Evolutionary conservation across 2,329 filamentous ascomycete genomes (phyloP), one percentile per base, ranked within the genome.

Genomic region (Chaetomiaceae sp.): DNA sequence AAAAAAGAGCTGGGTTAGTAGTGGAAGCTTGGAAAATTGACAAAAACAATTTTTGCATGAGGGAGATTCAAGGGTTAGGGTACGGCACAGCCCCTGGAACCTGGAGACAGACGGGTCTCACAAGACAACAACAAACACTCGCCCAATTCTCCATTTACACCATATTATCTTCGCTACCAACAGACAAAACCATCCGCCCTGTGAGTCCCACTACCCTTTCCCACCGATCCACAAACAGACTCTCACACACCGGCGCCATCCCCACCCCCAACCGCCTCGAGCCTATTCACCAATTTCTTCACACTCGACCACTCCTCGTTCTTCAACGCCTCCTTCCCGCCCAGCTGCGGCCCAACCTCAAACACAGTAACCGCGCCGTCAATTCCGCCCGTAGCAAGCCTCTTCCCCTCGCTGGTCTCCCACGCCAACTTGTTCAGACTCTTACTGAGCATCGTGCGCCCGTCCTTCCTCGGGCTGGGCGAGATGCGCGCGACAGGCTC

Each of bases 351-450:
- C 21, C 90, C 86, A 52, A 99, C 92, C 71, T 99, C 94, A 66
- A 97, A 99, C 7, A 99, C 83, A 0, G 88, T 96, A 20, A 96
- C 77, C 1, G 90, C 84, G 10, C 92, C 92, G 65, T 96, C 91
- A 56, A 99, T 86, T 4, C 94, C 94, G 40, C 94, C 95, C 0
- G 90, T 90, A 1, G 92, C 94, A 46, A 97, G 74, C 47, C 89
- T 81, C 70, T 87, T 87, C 44, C 94, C 95, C 66, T 96, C 91
- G 40, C 83, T 86, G 63, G 85, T 84, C 72, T 99, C 94, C 94
- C 94, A 99, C 0, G 90, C 87, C 38, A 96, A 76, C 73, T 94
- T 95, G 71, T 99, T 99, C 64, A 99, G 72, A 67, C 90, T 95
- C 73, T 89, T 87, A 53, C 86, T 88, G 63, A 92, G 78, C 68